phyloP scores from a whole-genome alignment of 331 rosid genomes.

The Acacia pycnantha region DNA sequence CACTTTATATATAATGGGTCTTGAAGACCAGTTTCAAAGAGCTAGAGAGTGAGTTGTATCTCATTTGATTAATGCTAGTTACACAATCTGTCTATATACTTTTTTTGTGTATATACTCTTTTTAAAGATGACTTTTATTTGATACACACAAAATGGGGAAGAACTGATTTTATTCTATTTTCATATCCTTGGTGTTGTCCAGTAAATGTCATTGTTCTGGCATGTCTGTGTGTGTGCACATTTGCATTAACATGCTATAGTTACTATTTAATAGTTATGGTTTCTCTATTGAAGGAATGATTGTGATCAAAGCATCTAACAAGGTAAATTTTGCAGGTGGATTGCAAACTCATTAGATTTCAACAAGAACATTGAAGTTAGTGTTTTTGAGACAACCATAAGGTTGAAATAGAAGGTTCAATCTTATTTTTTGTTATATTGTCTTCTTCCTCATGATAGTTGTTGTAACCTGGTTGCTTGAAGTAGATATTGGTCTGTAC shows the following conservation, averaged over 20 bases:
- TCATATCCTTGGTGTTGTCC: background rate
- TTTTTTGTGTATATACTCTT: background rate
- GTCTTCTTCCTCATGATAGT: conserved; percentile 25
- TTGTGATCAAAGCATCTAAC: conserved; percentile 24
- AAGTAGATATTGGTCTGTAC: conserved; percentile 11
- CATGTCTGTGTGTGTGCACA: background rate
- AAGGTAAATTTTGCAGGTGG: conserved; percentile 66
- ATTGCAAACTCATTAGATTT: conserved; percentile 72
- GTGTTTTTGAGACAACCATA: conserved; percentile 99
- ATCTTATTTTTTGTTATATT: conserved; percentile 37
- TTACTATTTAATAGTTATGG: background rate
- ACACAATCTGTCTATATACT: background rate
- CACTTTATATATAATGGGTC: conserved; percentile 94
- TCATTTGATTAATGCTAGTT: conserved; percentile 6
- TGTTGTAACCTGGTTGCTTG: conserved; percentile 26
- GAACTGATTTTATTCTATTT: background rate
- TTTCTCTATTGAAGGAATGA: background rate
- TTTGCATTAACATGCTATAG: background rate
- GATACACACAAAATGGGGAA: background rate
- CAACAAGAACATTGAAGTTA: conserved; percentile 81
- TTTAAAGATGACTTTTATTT: conserved; percentile 2
- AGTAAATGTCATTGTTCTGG: background rate
- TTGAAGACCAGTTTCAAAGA: conserved; percentile 70
- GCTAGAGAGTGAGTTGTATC: conserved; percentile 84
- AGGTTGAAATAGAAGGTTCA: conserved; percentile 98